These are phyloP conservation scores for Microdochium trichocladiopsis DNA, from an alignment of 2,329 filamentous ascomycete species.

Conservation along the genomic window DNA sequence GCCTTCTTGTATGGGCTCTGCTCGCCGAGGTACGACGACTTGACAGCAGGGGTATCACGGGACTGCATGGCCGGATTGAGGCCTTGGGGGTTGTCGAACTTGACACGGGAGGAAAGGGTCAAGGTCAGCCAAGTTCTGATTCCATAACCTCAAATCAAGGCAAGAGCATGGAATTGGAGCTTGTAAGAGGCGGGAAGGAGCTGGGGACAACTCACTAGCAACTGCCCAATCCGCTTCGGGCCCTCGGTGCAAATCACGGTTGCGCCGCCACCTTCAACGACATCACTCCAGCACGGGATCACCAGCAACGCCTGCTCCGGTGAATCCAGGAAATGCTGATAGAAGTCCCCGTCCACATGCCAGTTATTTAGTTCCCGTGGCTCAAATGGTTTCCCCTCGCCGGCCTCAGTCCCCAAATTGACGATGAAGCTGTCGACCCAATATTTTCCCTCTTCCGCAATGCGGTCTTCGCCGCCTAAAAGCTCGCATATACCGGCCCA, in stretches of 20 bases:
- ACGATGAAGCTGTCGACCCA: slow-evolving; percentile 50
- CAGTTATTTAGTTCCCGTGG: slow-evolving; percentile 36
- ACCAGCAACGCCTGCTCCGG: slow-evolving; percentile 48
- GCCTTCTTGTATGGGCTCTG: slow-evolving; percentile 26
- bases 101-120: slow-evolving; percentile 5
- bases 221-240: neutral
- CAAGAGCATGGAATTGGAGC: slow-evolving; percentile 2
- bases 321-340: slow-evolving; percentile 48
- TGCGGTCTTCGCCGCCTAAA: slow-evolving; percentile 37
- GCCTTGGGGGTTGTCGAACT: slow-evolving; percentile 9
- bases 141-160: neutral
- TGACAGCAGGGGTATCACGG: neutral
- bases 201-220: neutral
- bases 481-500: slow-evolving; percentile 46
- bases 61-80: neutral
- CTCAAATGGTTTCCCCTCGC: slow-evolving; percentile 30
- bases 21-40: neutral
- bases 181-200: no score
- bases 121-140: neutral
- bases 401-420: slow-evolving; percentile 40
- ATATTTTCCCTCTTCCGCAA: slow-evolving; percentile 25
- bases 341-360: slow-evolving; percentile 53
- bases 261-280: neutral
- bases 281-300: slow-evolving; percentile 39
- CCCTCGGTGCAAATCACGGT: neutral